Conservation (phyloP, 192 early-diverging fungal species). For the Coemansia sp. region DNA sequence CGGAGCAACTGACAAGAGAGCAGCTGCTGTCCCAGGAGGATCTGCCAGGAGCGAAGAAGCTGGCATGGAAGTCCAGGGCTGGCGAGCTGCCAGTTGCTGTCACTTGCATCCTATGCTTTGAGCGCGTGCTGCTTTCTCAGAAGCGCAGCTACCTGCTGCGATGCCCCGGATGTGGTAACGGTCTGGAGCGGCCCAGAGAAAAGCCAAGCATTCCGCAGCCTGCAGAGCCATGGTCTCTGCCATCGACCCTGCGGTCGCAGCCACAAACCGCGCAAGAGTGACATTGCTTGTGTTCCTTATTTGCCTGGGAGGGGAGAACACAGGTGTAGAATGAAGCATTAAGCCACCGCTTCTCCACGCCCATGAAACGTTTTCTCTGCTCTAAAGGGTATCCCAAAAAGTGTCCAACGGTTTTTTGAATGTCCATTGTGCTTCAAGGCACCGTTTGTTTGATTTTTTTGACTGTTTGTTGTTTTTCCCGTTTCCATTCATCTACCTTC, state of each 20-base stretch:
- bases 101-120: conserved; percentile 44
- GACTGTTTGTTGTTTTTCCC: neutral
- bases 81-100: neutral
- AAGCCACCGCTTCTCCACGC: too few relatives aligned
- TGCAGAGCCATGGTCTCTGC: conserved; percentile 3
- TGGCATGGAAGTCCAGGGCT: neutral
- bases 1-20: too few relatives aligned
- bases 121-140: conserved; percentile 20
- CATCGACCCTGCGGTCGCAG: conserved; percentile 2
- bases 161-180: conserved; percentile 28
- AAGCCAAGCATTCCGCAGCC: neutral
- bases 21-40: neutral
- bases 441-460: neutral
- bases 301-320: too few relatives aligned
- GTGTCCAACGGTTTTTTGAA: neutral
- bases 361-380: too few relatives aligned
- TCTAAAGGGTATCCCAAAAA: neutral
- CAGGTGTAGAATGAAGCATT: too few relatives aligned
- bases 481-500: neutral
- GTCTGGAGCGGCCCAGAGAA: conserved; percentile 5
- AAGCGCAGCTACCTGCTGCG: conserved; percentile 19
- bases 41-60: too few relatives aligned
- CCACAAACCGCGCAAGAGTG: neutral
- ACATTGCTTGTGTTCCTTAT: neutral
- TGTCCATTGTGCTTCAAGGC: neutral